Conservation (phyloP, 2,329 filamentous ascomycete species). For the Zymoseptoria passerinii region DNA sequence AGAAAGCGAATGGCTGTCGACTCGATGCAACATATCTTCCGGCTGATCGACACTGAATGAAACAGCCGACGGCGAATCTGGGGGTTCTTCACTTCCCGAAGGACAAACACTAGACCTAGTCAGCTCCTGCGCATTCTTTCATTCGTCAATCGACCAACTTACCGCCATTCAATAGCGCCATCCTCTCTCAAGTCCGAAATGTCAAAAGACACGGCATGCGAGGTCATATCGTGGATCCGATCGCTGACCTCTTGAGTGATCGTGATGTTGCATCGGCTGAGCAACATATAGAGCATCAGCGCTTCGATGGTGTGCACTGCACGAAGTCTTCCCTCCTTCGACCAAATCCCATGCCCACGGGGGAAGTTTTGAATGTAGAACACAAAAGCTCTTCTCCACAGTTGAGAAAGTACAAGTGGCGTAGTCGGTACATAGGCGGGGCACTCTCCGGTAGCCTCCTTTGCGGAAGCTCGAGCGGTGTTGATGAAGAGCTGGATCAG, state of each 20-base stretch:
- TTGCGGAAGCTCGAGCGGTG: not conserved
- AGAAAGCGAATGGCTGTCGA: not conserved
- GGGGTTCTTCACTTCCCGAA: not conserved
- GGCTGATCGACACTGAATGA: not conserved
- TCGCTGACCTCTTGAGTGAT: not conserved
- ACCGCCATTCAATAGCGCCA: not conserved
- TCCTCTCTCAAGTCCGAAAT: not conserved
- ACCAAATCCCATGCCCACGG: not conserved
- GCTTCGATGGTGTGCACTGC: not conserved
- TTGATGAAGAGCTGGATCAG: not conserved
- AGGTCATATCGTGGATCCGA: not conserved
- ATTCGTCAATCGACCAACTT: not conserved
- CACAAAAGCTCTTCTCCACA: not conserved
- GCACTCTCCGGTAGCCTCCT: not conserved
- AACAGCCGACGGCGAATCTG: not conserved
- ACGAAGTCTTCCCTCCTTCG: not conserved
- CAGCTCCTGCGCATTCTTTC: not conserved
- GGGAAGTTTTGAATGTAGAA: not conserved
- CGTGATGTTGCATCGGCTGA: not conserved
- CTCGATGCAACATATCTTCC: not conserved
- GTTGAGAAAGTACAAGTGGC: not conserved
- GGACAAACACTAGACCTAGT: not conserved
- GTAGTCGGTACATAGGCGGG: not conserved
- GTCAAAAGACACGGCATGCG: not conserved
- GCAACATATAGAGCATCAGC: not conserved